Base-by-base conservation (phyloP, 495 filamentous ascomycete genomes). In the Lepidopterella palustris region DNA sequence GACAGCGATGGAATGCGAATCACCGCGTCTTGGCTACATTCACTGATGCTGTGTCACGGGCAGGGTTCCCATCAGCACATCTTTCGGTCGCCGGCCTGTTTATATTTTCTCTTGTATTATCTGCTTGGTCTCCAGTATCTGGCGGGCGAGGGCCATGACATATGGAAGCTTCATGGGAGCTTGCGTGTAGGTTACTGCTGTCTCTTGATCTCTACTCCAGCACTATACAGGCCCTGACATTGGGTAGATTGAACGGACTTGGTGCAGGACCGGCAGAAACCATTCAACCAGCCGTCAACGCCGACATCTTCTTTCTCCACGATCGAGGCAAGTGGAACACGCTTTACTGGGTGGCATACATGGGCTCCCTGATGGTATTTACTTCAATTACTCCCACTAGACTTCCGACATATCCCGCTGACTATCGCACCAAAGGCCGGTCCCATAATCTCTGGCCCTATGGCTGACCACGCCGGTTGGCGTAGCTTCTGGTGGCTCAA, bases 301-400 rank as follows among this genome's bases (percentile, higher is more conserved):
- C 82, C 11, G 84, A 87, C 58, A 81, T 85, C 54, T 82, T 84
- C 69, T 86, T 87, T 71, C 69, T 87, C 0, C 82, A 87, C 65
- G 83, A 86, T 62, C 75, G 84, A 45, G 84, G 84, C 24, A 79
- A 80, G 39, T 83, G 83, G 65, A 83, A 86, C 57, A 86, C 83
- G 0, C 73, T 86, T 11, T 87, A 87, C 67, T 87, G 83, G 70
- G 82, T 79, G 18, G 75, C 72, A 15, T 79, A 70, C 72, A 79
- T 71, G 73, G 68, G 68, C 1, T 72, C 71, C 23, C 61, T 79
- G 13, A 76, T 76, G 73, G 74, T 74, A 31, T 45, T 21, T 24
- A 8, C 10, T 31, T 42, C 45, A 32, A n/a, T 26, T 54, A 39
- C 32, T 40, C 21, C 13, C 15, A n/a, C 20, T 26, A 15, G 18